Evolutionary conservation across 2,329 filamentous ascomycete genomes (phyloP), one percentile per base, ranked within the genome.

Genomic region (Berkeleyomyces basicola): DNA sequence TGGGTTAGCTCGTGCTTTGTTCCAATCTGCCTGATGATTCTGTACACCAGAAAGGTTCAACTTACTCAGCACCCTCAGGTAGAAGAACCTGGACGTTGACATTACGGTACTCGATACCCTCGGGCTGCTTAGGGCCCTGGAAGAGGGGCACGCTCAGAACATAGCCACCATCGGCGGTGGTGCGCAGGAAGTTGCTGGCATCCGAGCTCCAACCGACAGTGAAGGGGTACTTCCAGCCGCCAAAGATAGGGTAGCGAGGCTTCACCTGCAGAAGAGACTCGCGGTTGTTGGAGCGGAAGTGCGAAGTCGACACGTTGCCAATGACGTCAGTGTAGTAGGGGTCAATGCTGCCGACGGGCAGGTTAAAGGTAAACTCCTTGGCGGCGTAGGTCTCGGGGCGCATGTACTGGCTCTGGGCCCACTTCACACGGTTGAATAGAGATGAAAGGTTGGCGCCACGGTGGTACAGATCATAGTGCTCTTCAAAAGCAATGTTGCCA

Each of bases 151-250:
- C 85, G 70, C 89, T 95, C 65, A 99, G 80, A 7, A 95, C 80
- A 70, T 89, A 95, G n/a, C 83, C 81, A 65, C 89, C 83, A 36
- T 79, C 80, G 55, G 78, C 75, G 49, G 81, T 78, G 68, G 78
- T 82, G 69, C 89, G 85, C 67, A 99, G 72, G 72, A 88, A 93
- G 63, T 82, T 82, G 69, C 83, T 83, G 37, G 95, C 79, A 67
- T 95, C 84, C 61, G 88, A 85, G 76, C 97, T 95, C 93, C 93
- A 99, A 68, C 93, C 93, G 63, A 97, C 85, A 64, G 87, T 89
- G 78, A 97, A 99, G 67, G 88, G 93, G 75, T 96, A 97, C 74
- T 95, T 96, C 93, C 93, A 99, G 65, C 89, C 90, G 65, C 93
- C 93, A 70, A 96, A 99, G 33, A 99, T 74, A n/a, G 93, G 93